Evolutionary conservation across 805 yeast species (phyloP).

Genomic region (Suhomyces xylopsoci): DNA sequence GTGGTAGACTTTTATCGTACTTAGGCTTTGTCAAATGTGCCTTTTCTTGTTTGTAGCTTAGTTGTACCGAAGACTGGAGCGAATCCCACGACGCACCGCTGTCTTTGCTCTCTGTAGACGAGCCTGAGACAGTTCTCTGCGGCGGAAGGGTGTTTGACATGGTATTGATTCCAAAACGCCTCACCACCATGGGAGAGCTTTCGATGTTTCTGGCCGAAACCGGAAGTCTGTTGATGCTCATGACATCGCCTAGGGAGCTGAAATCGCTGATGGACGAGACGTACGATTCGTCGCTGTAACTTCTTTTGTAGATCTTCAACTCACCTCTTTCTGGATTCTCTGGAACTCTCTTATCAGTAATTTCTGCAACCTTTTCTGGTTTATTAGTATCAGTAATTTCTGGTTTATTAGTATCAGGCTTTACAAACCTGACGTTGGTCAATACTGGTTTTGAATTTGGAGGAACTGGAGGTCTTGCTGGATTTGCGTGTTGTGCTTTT

Average conservation of each 20-base stretch:
- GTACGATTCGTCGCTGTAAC: conserved; percentile 35
- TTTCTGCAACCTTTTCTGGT: too few relatives aligned
- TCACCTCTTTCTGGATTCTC: not conserved
- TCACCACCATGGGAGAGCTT: not conserved
- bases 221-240: conserved; percentile 14
- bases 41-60: not conserved
- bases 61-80: conserved; percentile 24
- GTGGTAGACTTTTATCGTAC: not conserved
- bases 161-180: not conserved
- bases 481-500: too few relatives aligned
- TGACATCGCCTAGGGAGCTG: conserved; percentile 32
- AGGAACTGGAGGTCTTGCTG: too few relatives aligned
- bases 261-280: conserved; percentile 38
- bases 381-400: too few relatives aligned
- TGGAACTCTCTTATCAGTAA: too few relatives aligned
- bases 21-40: not conserved
- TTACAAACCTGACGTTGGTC: conserved; percentile 2
- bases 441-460: not conserved
- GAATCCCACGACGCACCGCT: conserved; percentile 26
- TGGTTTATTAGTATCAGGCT: not conserved
- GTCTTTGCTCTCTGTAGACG: conserved; percentile 2
- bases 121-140: conserved; percentile 4
- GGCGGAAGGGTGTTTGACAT: not conserved
- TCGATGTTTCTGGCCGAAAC: not conserved
- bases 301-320: conserved; percentile 17